A percentile compares a stretch with the other conserved stretches of the same genome.
phyloP scores from a whole-genome alignment of 805 yeast species.

The Saccharomycopsis fodiens region DNA sequence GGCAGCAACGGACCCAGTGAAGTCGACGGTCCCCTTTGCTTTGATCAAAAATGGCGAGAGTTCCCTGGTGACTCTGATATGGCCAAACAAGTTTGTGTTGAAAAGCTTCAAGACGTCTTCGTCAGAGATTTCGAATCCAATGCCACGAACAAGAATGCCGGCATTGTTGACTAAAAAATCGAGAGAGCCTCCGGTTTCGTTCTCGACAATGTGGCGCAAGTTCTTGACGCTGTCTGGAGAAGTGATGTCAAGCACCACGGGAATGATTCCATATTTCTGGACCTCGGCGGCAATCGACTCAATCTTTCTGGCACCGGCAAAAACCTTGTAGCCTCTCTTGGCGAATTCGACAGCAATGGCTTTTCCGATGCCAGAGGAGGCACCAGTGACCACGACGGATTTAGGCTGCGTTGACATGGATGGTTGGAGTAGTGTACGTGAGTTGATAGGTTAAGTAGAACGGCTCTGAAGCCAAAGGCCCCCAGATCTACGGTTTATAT shows the following conservation, averaged over 20 bases:
- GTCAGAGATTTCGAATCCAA: slow-evolving; percentile 59
- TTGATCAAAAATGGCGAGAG: slow-evolving; percentile 47
- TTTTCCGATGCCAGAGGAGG: slow-evolving; percentile 48
- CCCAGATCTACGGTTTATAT: no score
- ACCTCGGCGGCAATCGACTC: neutral
- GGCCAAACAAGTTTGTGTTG: slow-evolving; percentile 64
- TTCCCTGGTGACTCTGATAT: slow-evolving; percentile 54
- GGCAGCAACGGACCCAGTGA: slow-evolving; percentile 70
- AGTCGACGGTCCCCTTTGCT: slow-evolving; percentile 61
- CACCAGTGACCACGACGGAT: slow-evolving; percentile 42
- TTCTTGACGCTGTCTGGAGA: slow-evolving; percentile 25
- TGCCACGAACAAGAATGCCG: slow-evolving; percentile 66
- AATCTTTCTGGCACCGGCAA: slow-evolving; percentile 33
- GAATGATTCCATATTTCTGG: slow-evolving; percentile 23
- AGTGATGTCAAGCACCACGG: slow-evolving; percentile 32
- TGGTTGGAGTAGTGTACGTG: no score
- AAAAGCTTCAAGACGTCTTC: slow-evolving; percentile 42
- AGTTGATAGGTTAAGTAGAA: no score
- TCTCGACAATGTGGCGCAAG: slow-evolving; percentile 24
- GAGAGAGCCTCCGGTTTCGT: slow-evolving; percentile 28
- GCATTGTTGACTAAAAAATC: slow-evolving; percentile 67
- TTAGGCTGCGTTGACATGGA: no score
- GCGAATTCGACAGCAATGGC: slow-evolving; percentile 43
- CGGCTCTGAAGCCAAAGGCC: no score
- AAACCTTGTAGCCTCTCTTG: slow-evolving; percentile 48